phyloP scores from a whole-genome alignment of 768 basidiomycete species.

The Pisolithus sp. region DNA sequence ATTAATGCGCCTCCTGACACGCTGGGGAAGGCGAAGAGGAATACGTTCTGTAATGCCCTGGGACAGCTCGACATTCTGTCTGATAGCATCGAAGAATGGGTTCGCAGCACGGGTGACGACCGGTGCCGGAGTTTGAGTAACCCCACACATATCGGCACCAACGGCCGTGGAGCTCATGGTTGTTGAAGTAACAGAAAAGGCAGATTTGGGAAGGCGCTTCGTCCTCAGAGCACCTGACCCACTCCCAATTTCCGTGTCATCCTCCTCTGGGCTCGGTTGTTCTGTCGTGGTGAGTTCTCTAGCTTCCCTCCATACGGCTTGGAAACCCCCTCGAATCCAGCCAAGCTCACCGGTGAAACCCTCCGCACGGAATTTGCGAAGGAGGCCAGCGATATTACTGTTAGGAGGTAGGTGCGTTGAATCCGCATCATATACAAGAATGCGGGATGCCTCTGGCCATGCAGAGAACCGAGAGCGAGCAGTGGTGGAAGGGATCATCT shows the following conservation, averaged over 20 bases:
- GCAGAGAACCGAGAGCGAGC: slow-evolving; percentile 53
- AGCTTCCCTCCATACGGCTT: slow-evolving; percentile 53
- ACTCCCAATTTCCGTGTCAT: slow-evolving; percentile 35
- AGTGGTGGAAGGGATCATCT: slow-evolving; percentile 66
- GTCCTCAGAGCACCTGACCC: slow-evolving; percentile 39
- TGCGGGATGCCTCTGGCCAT: slow-evolving; percentile 53
- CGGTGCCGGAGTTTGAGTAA: slow-evolving; percentile 15
- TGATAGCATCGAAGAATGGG: slow-evolving; percentile 94
- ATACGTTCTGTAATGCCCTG: slow-evolving; percentile 75
- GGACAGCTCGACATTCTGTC: slow-evolving; percentile 79
- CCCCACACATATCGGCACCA: background rate
- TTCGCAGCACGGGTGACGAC: slow-evolving; percentile 40
- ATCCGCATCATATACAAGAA: slow-evolving; percentile 86
- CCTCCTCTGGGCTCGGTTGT: slow-evolving; percentile 44
- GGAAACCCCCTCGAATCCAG: slow-evolving; percentile 83
- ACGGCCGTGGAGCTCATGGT: slow-evolving; percentile 20
- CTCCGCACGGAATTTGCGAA: slow-evolving; percentile 66
- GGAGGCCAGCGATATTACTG: slow-evolving; percentile 63
- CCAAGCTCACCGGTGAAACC: slow-evolving; percentile 56
- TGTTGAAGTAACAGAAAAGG: slow-evolving; percentile 51
- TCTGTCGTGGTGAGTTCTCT: slow-evolving; percentile 47
- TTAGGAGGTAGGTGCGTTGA: slow-evolving; percentile 52
- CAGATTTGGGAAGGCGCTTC: slow-evolving; percentile 54
- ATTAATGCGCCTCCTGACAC: slow-evolving; percentile 48
- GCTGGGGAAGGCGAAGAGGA: slow-evolving; percentile 51